Conservation (phyloP, 495 filamentous ascomycete genomes). For the Paragyromitra xinjiangensis region DNA sequence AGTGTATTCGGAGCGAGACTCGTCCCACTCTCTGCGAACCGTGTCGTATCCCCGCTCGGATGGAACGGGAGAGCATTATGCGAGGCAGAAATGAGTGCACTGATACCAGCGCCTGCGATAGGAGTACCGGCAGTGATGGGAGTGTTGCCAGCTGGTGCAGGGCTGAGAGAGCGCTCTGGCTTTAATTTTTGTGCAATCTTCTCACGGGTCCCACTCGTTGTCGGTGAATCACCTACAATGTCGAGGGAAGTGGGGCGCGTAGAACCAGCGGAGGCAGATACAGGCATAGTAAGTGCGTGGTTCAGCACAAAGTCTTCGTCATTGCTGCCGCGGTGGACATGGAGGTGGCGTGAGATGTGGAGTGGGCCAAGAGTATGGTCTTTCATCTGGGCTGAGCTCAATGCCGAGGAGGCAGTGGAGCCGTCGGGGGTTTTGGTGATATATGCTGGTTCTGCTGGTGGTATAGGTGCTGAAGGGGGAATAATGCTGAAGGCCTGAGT, state of each 20-base stretch:
- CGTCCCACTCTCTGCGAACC: conserved; percentile 60
- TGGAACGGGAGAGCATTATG: conserved; percentile 76
- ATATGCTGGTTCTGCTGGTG: conserved; percentile 59
- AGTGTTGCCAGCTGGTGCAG: conserved; percentile 57
- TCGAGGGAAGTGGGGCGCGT: conserved; percentile 76
- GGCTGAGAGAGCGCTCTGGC: conserved; percentile 59
- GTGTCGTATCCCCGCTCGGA: conserved; percentile 44
- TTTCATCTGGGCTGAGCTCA: conserved; percentile 21
- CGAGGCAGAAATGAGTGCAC: conserved; percentile 85
- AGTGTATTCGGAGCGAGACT: conserved; percentile 84
- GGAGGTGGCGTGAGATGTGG: conserved; percentile 70
- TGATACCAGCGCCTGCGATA: conserved; percentile 72
- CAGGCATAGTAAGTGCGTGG: conserved; percentile 70
- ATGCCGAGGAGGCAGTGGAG: conserved; percentile 34
- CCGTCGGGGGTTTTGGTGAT: conserved; percentile 55
- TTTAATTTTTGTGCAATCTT: conserved; percentile 93
- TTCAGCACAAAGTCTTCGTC: conserved; percentile 65
- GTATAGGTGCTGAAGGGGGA: conserved; percentile 85
- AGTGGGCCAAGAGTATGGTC: conserved; percentile 45
- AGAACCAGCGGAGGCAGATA: conserved; percentile 70
- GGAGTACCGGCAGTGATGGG: conserved; percentile 58
- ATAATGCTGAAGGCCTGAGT: conserved; percentile 86
- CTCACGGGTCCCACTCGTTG: conserved; percentile 64
- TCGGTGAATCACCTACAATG: conserved; percentile 62
- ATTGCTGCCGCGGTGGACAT: conserved; percentile 69